Base-by-base conservation (phyloP, 2,329 filamentous ascomycete species). In the Lecanoromycetidae sp. region DNA sequence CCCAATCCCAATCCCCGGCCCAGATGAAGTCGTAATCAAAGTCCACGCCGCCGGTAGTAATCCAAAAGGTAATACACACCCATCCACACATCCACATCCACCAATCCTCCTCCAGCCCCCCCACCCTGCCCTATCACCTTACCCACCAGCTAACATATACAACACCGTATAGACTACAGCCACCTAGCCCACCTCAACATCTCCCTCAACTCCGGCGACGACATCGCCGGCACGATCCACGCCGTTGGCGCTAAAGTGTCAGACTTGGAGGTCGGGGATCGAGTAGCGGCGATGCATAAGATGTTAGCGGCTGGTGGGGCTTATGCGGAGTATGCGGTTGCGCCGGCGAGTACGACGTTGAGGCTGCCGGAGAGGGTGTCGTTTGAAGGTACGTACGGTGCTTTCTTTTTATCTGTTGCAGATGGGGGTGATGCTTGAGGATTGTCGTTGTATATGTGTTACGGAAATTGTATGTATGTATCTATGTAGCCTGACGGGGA, bases 271-370 rank as follows among this genome's bases (percentile, higher is more conserved):
- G 61, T 64, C 3, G 75, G 75, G n/a, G 74, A 78, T 53, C 66
- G 72, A 3, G 75, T 79, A 1, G 71, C 60, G 0, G 46, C 19
- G 36, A 36, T 49, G 13, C 66, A 69, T 40, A 58, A 72, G 54
- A 76, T 76, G 68, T 55, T 62, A 37, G 62, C 61, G 1, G 62
- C 67, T 0, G 61, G 65, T 10, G 75, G 75, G 2, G 67, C 63
- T 20, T 78, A 69, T 52, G 75, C 72, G 2, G 74, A 78, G 51
- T 79, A 77, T 55, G 72, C 72, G 0, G 57, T 78, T 6, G 68
- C 68, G 1, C 70, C 64, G 66, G 63, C 64, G 25, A 63, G 74
- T 50, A 72, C 73, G 0, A 77, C 73, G 0, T 74, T 76, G 57
- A 71, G 71, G 54, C 58, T 79, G 9, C 71, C 74, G 0, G 51